A percentile compares a stretch with the other conserved stretches of the same genome.
Conservation (phyloP, 345 rosid species). For the Brassica rapa region DNA sequence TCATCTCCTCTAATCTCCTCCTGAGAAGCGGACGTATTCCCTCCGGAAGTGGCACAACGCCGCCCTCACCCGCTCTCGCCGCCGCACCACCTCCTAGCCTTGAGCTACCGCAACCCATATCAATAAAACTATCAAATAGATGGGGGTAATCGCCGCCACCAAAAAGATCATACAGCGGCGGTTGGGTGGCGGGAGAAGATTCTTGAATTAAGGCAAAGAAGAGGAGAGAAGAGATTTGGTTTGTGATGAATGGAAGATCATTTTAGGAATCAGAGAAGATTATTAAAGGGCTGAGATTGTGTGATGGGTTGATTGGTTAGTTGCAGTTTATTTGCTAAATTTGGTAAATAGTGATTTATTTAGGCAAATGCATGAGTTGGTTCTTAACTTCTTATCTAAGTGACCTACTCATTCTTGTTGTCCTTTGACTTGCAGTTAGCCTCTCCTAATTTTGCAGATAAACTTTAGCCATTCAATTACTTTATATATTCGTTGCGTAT, state of each 20-base stretch:
- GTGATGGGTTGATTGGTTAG: constrained; percentile 28
- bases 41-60: constrained; percentile 29
- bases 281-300: constrained; percentile 36
- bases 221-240: constrained; percentile 13
- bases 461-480: not conserved
- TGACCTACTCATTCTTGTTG: constrained; percentile 15
- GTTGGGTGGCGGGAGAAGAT: constrained; percentile 15
- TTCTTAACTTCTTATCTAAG: constrained; percentile 24
- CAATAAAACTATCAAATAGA: constrained; percentile 4
- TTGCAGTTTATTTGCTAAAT: constrained; percentile 28
- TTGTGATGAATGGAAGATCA: constrained; percentile 16
- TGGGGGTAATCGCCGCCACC: constrained; percentile 21
- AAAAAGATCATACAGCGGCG: constrained; percentile 21
- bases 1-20: constrained; percentile 42
- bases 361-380: constrained; percentile 32
- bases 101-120: constrained; percentile 42
- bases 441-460: not conserved
- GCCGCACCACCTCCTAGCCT: constrained; percentile 22
- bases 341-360: constrained; percentile 22
- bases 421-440: constrained; percentile 22
- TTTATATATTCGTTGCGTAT: not conserved
- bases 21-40: constrained; percentile 41
- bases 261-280: constrained; percentile 24
- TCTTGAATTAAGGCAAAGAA: not conserved
- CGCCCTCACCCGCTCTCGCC: constrained; percentile 16